phyloP scores from a whole-genome alignment of 2,329 filamentous ascomycete genomes.

The Ophiostoma populinum region DNA sequence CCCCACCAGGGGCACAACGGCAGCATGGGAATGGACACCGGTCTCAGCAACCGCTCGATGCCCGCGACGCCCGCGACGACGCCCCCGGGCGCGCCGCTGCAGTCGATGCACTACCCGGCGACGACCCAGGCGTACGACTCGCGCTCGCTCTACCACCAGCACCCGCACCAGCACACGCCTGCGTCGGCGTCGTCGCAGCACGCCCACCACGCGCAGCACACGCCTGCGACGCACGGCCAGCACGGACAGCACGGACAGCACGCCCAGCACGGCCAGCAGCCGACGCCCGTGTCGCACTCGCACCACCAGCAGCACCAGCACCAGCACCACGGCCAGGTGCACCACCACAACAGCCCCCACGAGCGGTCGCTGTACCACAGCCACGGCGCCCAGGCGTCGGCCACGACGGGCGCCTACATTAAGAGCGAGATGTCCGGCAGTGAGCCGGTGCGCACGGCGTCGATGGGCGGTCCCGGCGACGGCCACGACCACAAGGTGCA shows the following conservation, averaged over 20 bases:
- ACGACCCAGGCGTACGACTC: constrained; percentile 59
- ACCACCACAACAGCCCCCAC: constrained; percentile 29
- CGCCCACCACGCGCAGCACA: constrained; percentile 52
- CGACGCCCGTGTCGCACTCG: too few relatives aligned
- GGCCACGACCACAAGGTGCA: constrained; percentile 37
- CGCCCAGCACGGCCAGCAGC: constrained; percentile 47
- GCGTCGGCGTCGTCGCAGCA: constrained; percentile 53
- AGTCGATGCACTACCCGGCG: constrained; percentile 63
- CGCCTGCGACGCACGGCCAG: too few relatives aligned
- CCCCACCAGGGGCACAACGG: constrained; percentile 42
- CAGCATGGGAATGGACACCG: constrained; percentile 62
- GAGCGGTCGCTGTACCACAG: too few relatives aligned
- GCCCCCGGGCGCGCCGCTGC: constrained; percentile 60
- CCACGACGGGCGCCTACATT: too few relatives aligned
- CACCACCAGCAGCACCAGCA: constrained; percentile 24
- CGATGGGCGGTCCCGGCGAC: too few relatives aligned
- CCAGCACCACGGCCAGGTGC: constrained; percentile 51
- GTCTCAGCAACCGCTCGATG: constrained; percentile 68
- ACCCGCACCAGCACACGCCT: constrained; percentile 37
- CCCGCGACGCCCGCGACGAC: constrained; percentile 84
- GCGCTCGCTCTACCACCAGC: constrained; percentile 59
- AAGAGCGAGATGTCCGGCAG: too few relatives aligned
- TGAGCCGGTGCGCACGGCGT: too few relatives aligned
- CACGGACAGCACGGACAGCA: constrained; percentile 24
- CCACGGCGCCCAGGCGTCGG: too few relatives aligned